Conservation (phyloP, 2,329 filamentous ascomycete species). For the Trichoderma hamatum region DNA sequence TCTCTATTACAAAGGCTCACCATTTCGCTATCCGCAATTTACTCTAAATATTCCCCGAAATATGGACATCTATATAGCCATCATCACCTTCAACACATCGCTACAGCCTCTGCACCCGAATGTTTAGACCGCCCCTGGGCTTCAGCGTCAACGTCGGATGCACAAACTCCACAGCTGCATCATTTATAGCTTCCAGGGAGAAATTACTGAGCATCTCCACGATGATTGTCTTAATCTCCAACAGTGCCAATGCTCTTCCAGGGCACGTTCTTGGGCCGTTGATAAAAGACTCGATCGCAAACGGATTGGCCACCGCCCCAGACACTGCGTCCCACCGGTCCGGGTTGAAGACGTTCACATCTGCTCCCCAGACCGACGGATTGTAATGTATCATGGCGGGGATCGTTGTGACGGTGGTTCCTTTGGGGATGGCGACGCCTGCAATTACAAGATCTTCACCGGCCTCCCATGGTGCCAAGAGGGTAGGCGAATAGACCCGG, state of each 20-base stretch:
- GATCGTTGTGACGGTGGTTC: slow-evolving; percentile 43
- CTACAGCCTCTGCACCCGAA: slow-evolving; percentile 7
- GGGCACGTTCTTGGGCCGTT: slow-evolving; percentile 45
- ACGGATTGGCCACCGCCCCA: slow-evolving; percentile 34
- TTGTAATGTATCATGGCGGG: slow-evolving; percentile 43
- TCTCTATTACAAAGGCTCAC: not conserved
- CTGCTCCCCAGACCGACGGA: slow-evolving; percentile 43
- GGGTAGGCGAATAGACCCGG: slow-evolving; percentile 45
- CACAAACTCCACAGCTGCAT: slow-evolving; percentile 32
- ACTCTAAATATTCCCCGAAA: not conserved
- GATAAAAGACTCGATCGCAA: slow-evolving; percentile 43
- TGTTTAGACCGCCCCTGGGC: slow-evolving; percentile 29
- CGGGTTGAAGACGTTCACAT: slow-evolving; percentile 42
- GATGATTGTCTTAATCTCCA: slow-evolving; percentile 45
- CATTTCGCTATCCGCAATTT: not conserved
- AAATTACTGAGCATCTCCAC: slow-evolving; percentile 40
- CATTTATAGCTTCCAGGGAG: slow-evolving; percentile 28
- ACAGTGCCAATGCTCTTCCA: slow-evolving; percentile 40
- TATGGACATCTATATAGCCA: not conserved
- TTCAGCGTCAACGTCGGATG: slow-evolving; percentile 35
- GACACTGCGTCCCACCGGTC: slow-evolving; percentile 42
- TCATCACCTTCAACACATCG: not conserved
- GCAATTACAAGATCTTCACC: slow-evolving; percentile 41
- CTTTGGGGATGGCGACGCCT: slow-evolving; percentile 43
- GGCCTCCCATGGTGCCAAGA: slow-evolving; percentile 41